A percentile compares a stretch with the other conserved stretches of the same genome.
Evolutionary conservation across 441 rosid species (phyloP).

Genomic region (Omphalea diandra): DNA sequence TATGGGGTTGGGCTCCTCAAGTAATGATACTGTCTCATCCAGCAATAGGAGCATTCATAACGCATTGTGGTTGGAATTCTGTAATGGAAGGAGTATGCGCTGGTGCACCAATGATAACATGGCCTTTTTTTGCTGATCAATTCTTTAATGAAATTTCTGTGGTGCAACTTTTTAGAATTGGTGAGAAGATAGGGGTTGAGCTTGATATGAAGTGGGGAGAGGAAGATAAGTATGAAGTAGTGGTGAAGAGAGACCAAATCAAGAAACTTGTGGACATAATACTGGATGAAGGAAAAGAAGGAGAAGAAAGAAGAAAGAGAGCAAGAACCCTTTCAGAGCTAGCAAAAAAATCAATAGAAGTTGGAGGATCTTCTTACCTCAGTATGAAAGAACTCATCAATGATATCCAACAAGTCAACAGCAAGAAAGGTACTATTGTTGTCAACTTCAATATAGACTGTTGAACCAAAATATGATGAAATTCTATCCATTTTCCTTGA

Average conservation of each 20-base stretch:
- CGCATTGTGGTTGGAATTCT: neutral
- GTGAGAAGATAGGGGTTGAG: slow-evolving; percentile 34
- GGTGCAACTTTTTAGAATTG: slow-evolving; percentile 31
- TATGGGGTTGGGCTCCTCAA: slow-evolving; percentile 59
- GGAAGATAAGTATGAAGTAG: slow-evolving; percentile 21
- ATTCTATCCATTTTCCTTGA: too few species aligned
- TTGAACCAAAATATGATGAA: too few species aligned
- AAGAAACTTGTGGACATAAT: slow-evolving; percentile 20
- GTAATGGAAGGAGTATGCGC: neutral
- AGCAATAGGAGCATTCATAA: neutral
- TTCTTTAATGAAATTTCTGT: neutral
- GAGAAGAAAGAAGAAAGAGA: slow-evolving; percentile 33
- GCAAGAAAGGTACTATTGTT: too few species aligned
- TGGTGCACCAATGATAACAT: neutral
- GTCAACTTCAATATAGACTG: too few species aligned
- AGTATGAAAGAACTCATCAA: slow-evolving; percentile 31
- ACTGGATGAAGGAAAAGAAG: slow-evolving; percentile 29
- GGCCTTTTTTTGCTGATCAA: neutral
- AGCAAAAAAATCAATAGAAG: slow-evolving; percentile 31
- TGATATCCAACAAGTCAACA: slow-evolving; percentile 15
- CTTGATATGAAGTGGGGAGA: slow-evolving; percentile 42
- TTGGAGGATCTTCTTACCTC: slow-evolving; percentile 38
- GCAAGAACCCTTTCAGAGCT: slow-evolving; percentile 24
- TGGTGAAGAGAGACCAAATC: neutral
- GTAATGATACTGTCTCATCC: neutral